Conservation (phyloP, 306 rosid genomes). For the Cajanus cajan region DNA sequence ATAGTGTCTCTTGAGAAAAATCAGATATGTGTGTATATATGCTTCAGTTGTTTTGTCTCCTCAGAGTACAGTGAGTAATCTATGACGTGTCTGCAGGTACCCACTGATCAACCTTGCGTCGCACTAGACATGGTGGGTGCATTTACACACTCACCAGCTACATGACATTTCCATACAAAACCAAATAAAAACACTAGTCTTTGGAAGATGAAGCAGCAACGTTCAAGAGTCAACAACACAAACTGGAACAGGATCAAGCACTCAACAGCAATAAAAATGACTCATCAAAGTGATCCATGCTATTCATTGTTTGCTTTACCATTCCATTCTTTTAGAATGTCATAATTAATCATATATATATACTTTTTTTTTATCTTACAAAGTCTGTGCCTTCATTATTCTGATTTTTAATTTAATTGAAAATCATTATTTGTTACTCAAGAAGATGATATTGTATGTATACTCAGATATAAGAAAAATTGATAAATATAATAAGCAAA, state of each 20-base stretch:
- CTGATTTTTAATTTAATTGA: not conserved
- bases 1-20: conserved; percentile 15
- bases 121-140: conserved; percentile 68
- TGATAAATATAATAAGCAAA: not conserved
- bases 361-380: not conserved
- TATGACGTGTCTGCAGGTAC: conserved; percentile 53
- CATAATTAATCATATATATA: not conserved
- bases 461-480: not conserved
- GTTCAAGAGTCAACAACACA: not conserved
- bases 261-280: not conserved
- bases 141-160: conserved; percentile 71
- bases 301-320: conserved; percentile 17
- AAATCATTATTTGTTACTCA: not conserved
- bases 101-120: conserved; percentile 78
- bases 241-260: conserved; percentile 6
- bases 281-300: not conserved
- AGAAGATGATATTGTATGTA: not conserved
- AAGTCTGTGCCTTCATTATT: not conserved
- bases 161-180: conserved; percentile 6
- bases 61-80: not conserved
- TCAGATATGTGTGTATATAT: not conserved
- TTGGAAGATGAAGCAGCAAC: not conserved
- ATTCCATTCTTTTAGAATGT: conserved; percentile 13
- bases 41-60: conserved; percentile 9
- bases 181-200: not conserved